Conservation (phyloP, 2,329 filamentous ascomycete genomes). For the Bipolaris bicolor region DNA sequence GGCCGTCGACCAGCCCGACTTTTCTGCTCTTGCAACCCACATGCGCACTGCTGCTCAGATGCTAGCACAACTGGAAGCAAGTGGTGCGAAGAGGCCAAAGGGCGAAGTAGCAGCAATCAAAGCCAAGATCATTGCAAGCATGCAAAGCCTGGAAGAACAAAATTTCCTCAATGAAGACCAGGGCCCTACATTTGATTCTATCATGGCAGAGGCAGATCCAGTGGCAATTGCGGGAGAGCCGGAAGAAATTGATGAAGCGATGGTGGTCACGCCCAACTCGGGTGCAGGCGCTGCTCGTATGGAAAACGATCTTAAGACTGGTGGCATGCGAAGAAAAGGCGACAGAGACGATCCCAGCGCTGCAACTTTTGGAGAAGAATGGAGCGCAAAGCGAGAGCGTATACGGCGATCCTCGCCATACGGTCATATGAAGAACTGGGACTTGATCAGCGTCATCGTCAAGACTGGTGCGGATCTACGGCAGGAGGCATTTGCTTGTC, state of each 20-base stretch:
- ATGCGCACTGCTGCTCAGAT: constrained; percentile 89
- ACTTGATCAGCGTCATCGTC: constrained; percentile 83
- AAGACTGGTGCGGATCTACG: constrained; percentile 84
- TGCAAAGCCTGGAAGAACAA: constrained; percentile 86
- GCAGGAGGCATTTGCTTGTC: constrained; percentile 86
- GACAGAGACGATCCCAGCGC: constrained; percentile 86
- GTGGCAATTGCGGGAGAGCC: constrained; percentile 56
- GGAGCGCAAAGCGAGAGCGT: constrained; percentile 82
- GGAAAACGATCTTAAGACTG: constrained; percentile 89
- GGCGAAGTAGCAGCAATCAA: constrained; percentile 83
- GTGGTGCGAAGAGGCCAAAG: constrained; percentile 78
- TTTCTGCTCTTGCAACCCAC: constrained; percentile 81
- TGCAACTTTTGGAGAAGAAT: constrained; percentile 85
- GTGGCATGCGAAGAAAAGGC: constrained; percentile 78
- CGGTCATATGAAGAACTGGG: constrained; percentile 90
- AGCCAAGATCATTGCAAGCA: constrained; percentile 86
- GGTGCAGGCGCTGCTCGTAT: constrained; percentile 80
- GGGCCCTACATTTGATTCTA: constrained; percentile 79
- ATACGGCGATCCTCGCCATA: constrained; percentile 84
- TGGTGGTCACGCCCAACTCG: constrained; percentile 63
- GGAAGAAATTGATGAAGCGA: constrained; percentile 64
- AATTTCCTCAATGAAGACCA: constrained; percentile 78
- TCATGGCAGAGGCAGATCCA: constrained; percentile 74
- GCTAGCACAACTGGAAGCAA: constrained; percentile 81
- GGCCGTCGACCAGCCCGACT: constrained; percentile 74